These are phyloP conservation scores for Stipa capillata DNA, from an alignment of 176 grass and related monocot genomes.

Conservation along the genomic window DNA sequence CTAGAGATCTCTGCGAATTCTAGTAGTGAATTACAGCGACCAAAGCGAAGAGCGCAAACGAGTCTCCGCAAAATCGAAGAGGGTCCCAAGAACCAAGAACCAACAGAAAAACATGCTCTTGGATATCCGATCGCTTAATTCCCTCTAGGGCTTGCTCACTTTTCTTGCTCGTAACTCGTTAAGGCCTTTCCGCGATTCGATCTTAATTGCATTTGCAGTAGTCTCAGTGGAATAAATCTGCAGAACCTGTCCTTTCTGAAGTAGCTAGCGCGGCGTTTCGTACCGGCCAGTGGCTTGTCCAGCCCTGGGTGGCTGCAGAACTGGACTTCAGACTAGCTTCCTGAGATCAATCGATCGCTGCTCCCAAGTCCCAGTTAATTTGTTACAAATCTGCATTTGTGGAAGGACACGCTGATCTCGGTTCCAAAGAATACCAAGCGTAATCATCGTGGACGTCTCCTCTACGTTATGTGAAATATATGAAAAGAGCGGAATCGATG, in stretches of 20 bases:
- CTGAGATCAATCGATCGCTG: background rate
- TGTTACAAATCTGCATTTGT: too few relatives aligned
- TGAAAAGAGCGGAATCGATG: too few relatives aligned
- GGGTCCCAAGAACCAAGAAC: background rate
- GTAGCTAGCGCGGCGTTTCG: background rate
- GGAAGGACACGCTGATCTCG: too few relatives aligned
- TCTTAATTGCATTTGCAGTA: background rate
- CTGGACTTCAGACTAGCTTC: too few relatives aligned
- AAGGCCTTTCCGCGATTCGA: background rate
- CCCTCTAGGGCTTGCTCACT: background rate
- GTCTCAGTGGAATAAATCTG: background rate
- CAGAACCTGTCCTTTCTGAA: background rate
- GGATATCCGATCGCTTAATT: slow-evolving; percentile 25
- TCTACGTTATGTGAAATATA: too few relatives aligned
- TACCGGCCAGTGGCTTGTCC: background rate
- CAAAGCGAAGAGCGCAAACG: background rate
- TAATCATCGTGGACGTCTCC: too few relatives aligned
- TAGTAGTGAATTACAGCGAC: background rate
- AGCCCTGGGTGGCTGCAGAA: background rate
- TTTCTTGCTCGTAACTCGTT: background rate
- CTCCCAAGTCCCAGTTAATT: too few relatives aligned
- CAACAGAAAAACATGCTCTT: background rate
- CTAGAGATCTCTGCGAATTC: background rate
- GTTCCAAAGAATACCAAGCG: too few relatives aligned
- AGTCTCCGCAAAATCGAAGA: background rate